phyloP scores from a whole-genome alignment of 2,329 filamentous ascomycete genomes.

The Venturia asperata region DNA sequence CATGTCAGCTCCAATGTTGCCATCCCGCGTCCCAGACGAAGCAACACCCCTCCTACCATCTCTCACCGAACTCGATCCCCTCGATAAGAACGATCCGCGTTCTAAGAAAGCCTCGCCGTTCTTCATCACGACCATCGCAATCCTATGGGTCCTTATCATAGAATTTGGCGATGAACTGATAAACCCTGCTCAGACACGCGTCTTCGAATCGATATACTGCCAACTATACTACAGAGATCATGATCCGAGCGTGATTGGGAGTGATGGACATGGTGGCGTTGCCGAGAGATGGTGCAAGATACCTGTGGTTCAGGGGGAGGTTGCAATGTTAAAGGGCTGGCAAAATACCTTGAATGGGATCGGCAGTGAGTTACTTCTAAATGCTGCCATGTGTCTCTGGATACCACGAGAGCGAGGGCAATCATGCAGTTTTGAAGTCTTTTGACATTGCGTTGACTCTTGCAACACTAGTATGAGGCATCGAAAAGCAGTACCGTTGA shows the following conservation, averaged over 20 bases:
- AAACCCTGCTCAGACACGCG: conserved; percentile 41
- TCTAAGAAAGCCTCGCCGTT: not conserved
- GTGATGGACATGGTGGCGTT: conserved; percentile 26
- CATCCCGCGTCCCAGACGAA: not conserved
- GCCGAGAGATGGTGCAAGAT: conserved; percentile 45
- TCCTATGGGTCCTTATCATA: conserved; percentile 39
- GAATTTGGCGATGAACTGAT: conserved; percentile 37
- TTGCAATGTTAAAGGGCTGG: conserved; percentile 49
- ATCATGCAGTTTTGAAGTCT: not conserved
- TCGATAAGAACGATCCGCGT: not conserved
- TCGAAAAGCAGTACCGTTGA: not conserved
- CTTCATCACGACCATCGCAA: conserved; percentile 24
- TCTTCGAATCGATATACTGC: conserved; percentile 51
- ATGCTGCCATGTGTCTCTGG: not conserved
- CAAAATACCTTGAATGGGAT: conserved; percentile 40
- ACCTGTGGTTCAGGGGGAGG: conserved; percentile 42
- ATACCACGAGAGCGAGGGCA: not conserved
- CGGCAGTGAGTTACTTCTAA: conserved; percentile 32
- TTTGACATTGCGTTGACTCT: too few species aligned
- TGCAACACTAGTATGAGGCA: not conserved
- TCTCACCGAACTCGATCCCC: not conserved
- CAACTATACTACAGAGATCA: conserved; percentile 41
- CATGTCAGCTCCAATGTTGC: not conserved
- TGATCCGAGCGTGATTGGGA: conserved; percentile 26
- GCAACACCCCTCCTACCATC: conserved; percentile 3